Percentiles rank a stretch among this genome's conserved stretches.
Evolutionary conservation across 306 rosid genomes (phyloP).

Genomic region (Casuarina equisetifolia): DNA sequence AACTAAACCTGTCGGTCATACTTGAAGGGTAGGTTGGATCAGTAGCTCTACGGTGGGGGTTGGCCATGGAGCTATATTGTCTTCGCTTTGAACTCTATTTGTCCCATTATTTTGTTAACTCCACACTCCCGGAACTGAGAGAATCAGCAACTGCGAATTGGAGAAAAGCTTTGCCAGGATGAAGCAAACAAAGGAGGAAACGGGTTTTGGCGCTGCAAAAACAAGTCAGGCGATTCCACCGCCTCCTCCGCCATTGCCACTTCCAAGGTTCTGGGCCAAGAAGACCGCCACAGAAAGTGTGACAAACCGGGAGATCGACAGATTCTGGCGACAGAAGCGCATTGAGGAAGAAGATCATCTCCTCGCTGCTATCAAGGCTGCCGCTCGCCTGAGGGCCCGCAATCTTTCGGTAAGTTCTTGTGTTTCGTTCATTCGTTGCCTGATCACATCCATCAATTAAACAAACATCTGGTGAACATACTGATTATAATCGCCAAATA

Average conservation of each 20-base stretch:
- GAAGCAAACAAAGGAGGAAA: slow-evolving; percentile 26
- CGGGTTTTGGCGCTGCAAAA: slow-evolving; percentile 25
- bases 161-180: slow-evolving; percentile 13
- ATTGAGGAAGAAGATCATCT: slow-evolving; percentile 74
- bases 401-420: slow-evolving; percentile 51
- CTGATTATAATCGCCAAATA: no score
- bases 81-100: slow-evolving; percentile 12
- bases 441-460: not conserved
- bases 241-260: slow-evolving; percentile 49
- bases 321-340: slow-evolving; percentile 69
- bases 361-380: slow-evolving; percentile 79
- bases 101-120: slow-evolving; percentile 1
- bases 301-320: slow-evolving; percentile 72
- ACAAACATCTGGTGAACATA: no score
- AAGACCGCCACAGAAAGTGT: slow-evolving; percentile 44
- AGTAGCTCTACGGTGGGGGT: slow-evolving; percentile 26
- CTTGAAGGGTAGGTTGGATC: slow-evolving; percentile 54
- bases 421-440: not conserved
- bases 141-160: not conserved
- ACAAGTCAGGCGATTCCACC: slow-evolving; percentile 21
- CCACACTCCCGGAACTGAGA: not conserved
- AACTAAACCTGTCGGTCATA: slow-evolving; percentile 8
- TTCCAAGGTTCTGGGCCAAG: slow-evolving; percentile 39
- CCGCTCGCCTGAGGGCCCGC: slow-evolving; percentile 66
- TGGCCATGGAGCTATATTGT: slow-evolving; percentile 10